Base-by-base conservation (phyloP, 2,329 filamentous ascomycete genomes). In the Coniochaeta prunicola region DNA sequence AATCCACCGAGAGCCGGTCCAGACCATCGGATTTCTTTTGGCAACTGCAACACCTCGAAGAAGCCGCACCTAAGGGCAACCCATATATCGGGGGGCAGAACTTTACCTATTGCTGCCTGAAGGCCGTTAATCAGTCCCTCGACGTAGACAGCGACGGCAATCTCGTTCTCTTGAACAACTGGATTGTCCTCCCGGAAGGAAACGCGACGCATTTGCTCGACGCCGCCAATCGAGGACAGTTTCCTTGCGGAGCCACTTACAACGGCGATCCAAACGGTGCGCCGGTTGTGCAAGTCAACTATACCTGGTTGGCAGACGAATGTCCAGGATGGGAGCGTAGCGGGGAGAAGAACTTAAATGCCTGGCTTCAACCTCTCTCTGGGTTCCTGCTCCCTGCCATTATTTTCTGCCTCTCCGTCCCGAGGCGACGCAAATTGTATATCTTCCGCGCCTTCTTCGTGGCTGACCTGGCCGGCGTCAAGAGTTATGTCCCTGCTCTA, bases 381-480 rank as follows among this genome's bases (percentile, higher is more conserved):
- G 61, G 64, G 13, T 68, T 69, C 36, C 59, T 69, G n/a, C 42
- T 69, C 7, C 68, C 68, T 1, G 66, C 66, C 33, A 59, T 68
- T 33, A 61, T 67, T 45, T 69, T 69, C 57, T 69, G 68, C 53
- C 59, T 69, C 15, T 65, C 65, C 6, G 60, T 69, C 5, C 66
- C 67, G 2, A 62, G 67, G 10, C 64, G 66, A 31, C 62, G 66
- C 33, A 67, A 65, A 53, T 54, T 69, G 2, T 60, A 65, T 8
- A 59, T 66, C 4, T 60, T 61, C 4, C 59, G 56, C 3, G 19
- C 53, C 5, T 57, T 66, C 42, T 66, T 66, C 55, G 56, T 54
- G 9, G 57, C 61, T 8, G 59, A 66, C 55, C 60, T 63, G n/a
- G 59, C 56, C 17, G 62, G 60, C 15, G 54, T 63, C 31, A 53